Conservation (phyloP, 1,139 yeast genomes). For the Hyphopichia wangnamkhiaoensis region DNA sequence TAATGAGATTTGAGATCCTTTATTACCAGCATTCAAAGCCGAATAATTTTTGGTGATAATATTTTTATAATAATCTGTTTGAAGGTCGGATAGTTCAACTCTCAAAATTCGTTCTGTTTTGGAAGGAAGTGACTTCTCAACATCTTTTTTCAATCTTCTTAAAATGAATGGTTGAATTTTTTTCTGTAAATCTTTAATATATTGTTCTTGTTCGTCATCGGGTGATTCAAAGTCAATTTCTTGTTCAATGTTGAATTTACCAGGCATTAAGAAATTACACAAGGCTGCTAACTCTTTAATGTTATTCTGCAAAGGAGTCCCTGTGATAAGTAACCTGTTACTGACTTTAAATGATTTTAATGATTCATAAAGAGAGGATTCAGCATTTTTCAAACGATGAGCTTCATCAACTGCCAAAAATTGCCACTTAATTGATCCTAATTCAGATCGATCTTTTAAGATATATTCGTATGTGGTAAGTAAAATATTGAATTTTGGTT, state of each 20-base stretch:
- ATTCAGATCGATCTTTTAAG: constrained; percentile 77
- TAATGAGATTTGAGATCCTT: constrained; percentile 78
- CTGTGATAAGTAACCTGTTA: constrained; percentile 88
- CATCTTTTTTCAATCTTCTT: constrained; percentile 93
- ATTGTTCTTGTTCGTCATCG: constrained; percentile 81
- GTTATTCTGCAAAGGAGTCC: constrained; percentile 96
- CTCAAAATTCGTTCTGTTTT: constrained; percentile 93
- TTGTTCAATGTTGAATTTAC: constrained; percentile 82
- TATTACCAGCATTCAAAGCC: constrained; percentile 85
- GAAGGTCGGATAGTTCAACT: constrained; percentile 92
- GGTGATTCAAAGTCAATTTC: constrained; percentile 94
- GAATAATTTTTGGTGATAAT: constrained; percentile 88
- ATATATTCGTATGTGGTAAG: constrained; percentile 96
- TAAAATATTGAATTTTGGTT: constrained; percentile 83
- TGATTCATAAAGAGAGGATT: constrained; percentile 88
- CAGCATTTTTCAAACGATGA: constrained; percentile 92
- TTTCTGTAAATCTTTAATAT: constrained; percentile 80
- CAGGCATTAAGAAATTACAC: constrained; percentile 95
- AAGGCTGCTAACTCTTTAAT: constrained; percentile 94
- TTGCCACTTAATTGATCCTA: constrained; percentile 91
- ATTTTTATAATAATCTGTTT: constrained; percentile 92
- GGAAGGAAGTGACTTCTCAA: constrained; percentile 92
- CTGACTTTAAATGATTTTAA: constrained; percentile 78
- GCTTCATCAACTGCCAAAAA: constrained; percentile 98
- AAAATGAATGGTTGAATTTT: constrained; percentile 88